Evolutionary conservation across 2,329 filamentous ascomycete species (phyloP).

Genomic region (Colletotrichum brevisporum): DNA sequence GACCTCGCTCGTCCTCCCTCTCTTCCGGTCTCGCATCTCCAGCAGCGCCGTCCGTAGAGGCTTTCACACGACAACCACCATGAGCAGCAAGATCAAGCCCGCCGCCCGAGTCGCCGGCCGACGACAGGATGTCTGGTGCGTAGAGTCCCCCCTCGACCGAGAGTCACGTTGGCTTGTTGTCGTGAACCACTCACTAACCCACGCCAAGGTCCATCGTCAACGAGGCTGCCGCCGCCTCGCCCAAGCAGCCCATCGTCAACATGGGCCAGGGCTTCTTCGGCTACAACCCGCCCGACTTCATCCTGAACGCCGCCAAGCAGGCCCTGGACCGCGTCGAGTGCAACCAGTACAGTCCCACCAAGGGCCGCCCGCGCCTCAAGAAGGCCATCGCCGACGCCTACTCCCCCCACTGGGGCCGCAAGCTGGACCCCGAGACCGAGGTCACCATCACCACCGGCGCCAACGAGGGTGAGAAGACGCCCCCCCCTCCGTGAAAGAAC

Average conservation of each 20-base stretch:
- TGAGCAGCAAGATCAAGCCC: slow-evolving; percentile 63
- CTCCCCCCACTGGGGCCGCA: slow-evolving; percentile 86
- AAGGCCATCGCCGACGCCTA: slow-evolving; percentile 96
- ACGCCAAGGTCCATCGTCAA: slow-evolving; percentile 73
- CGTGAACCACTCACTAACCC: slow-evolving; percentile 13
- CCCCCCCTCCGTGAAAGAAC: too few species aligned
- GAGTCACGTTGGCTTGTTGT: not conserved
- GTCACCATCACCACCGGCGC: slow-evolving; percentile 94
- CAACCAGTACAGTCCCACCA: slow-evolving; percentile 98
- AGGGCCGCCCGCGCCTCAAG: slow-evolving; percentile 90
- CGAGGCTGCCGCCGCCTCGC: slow-evolving; percentile 74
- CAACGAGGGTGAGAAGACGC: slow-evolving; percentile 73
- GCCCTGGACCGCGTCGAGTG: slow-evolving; percentile 93
- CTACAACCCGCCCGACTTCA: slow-evolving; percentile 94
- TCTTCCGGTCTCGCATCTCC: slow-evolving; percentile 40
- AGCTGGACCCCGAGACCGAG: slow-evolving; percentile 89
- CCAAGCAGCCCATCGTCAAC: slow-evolving; percentile 75
- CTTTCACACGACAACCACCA: slow-evolving; percentile 54
- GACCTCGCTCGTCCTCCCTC: slow-evolving; percentile 36
- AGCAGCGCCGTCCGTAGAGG: slow-evolving; percentile 36
- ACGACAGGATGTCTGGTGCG: slow-evolving; percentile 68
- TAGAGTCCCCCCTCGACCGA: not conserved
- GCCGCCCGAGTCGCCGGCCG: slow-evolving; percentile 64
- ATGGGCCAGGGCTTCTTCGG: slow-evolving; percentile 83
- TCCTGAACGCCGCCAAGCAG: slow-evolving; percentile 90